Conservation (phyloP, 1,139 yeast genomes). For the Pichia sp. region DNA sequence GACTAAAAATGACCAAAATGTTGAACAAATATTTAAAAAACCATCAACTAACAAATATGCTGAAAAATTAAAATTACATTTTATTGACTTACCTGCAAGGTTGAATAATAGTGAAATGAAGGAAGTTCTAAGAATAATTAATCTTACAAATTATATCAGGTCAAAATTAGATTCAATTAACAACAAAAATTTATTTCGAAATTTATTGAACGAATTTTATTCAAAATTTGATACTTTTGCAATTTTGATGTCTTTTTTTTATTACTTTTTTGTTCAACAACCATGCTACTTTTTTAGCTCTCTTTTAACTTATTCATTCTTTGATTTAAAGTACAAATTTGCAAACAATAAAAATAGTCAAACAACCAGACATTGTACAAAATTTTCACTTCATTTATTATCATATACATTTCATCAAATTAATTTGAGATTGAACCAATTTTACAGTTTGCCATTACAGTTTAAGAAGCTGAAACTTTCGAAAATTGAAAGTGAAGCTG, state of each 20-base stretch:
- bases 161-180: slow-evolving; percentile 16
- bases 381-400: slow-evolving; percentile 9
- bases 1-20: slow-evolving; percentile 30
- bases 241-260: slow-evolving; percentile 7
- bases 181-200: neutral
- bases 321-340: slow-evolving; percentile 3
- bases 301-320: slow-evolving; percentile 13
- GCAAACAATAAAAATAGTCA: neutral
- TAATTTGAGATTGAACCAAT: slow-evolving; percentile 70
- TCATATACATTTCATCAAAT: slow-evolving; percentile 58
- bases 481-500: slow-evolving; percentile 22
- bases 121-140: slow-evolving; percentile 25
- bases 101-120: slow-evolving; percentile 15
- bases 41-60: slow-evolving; percentile 25
- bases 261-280: slow-evolving; percentile 10
- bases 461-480: slow-evolving; percentile 47
- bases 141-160: slow-evolving; percentile 26
- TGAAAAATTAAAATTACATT: slow-evolving; percentile 27
- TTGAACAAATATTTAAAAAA: slow-evolving; percentile 7
- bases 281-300: slow-evolving; percentile 9
- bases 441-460: slow-evolving; percentile 77
- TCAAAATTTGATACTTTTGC: neutral
- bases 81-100: neutral
- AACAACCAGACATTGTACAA: neutral
- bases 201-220: too few relatives aligned